A percentile compares a stretch with the other conserved stretches of the same genome.
Evolutionary conservation across 495 filamentous ascomycete genomes (phyloP).

Genomic region (Penicillium desertorum): DNA sequence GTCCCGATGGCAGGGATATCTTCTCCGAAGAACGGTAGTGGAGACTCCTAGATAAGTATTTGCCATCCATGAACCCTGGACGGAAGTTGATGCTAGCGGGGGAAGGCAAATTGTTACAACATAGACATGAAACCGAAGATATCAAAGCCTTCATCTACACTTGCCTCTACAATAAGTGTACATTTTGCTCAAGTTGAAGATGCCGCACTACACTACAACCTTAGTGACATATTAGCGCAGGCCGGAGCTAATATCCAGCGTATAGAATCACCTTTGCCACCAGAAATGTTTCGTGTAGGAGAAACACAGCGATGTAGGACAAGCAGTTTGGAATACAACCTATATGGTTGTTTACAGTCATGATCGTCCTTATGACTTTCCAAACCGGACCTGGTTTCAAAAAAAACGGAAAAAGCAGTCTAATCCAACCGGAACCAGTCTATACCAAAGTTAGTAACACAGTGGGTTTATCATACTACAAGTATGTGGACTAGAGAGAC

Average conservation of each 20-base stretch:
- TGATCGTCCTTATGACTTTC: neutral
- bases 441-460: neutral
- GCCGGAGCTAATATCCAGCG: neutral
- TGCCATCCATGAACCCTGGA: constrained; percentile 15
- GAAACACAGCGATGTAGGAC: neutral
- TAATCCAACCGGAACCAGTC: neutral
- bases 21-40: neutral
- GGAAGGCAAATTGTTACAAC: constrained; percentile 14
- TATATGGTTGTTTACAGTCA: neutral
- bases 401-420: neutral
- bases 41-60: constrained; percentile 6
- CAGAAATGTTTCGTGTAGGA: neutral
- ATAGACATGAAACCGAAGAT: neutral
- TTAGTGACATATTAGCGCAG: neutral
- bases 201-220: neutral
- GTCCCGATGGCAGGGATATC: constrained; percentile 6
- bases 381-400: neutral
- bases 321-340: neutral
- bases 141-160: neutral
- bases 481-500: neutral
- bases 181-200: neutral
- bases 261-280: neutral
- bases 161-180: neutral
- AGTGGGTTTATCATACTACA: neutral
- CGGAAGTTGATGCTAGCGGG: constrained; percentile 16